Percentiles rank a stretch among this genome's conserved stretches.
Evolutionary conservation across 1,284 basidiomycete genomes (phyloP).

Genomic region (Spongiforma sp.): DNA sequence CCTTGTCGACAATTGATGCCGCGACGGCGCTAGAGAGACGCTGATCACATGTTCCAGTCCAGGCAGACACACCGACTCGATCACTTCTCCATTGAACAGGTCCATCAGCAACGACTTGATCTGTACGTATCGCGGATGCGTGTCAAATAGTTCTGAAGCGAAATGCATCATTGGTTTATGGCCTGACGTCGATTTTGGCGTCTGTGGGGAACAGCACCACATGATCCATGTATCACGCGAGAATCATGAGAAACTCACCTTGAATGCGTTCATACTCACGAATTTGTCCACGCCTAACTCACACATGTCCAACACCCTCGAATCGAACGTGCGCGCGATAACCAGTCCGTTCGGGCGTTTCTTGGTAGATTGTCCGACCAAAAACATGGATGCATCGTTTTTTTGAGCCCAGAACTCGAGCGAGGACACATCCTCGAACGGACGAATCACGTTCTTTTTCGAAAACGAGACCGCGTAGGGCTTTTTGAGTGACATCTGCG

Average conservation of each 20-base stretch:
- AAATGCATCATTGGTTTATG: slow-evolving; percentile 96
- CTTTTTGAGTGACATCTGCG: slow-evolving; percentile 89
- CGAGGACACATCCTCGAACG: slow-evolving; percentile 87
- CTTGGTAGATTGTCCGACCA: slow-evolving; percentile 93
- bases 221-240: neutral
- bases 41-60: slow-evolving; percentile 94
- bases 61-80: slow-evolving; percentile 84
- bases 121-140: slow-evolving; percentile 89
- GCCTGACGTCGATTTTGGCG: slow-evolving; percentile 89
- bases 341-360: slow-evolving; percentile 92
- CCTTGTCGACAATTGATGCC: slow-evolving; percentile 52
- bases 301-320: slow-evolving; percentile 91
- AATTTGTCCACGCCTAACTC: slow-evolving; percentile 90
- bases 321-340: slow-evolving; percentile 89
- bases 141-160: slow-evolving; percentile 91
- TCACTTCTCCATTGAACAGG: slow-evolving; percentile 88
- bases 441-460: slow-evolving; percentile 93
- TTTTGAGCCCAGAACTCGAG: slow-evolving; percentile 94
- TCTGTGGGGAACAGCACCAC: slow-evolving; percentile 50
- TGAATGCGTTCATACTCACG: slow-evolving; percentile 82
- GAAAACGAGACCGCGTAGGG: slow-evolving; percentile 92
- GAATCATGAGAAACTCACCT: slow-evolving; percentile 53
- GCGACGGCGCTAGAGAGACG: slow-evolving; percentile 76
- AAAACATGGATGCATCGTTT: slow-evolving; percentile 94
- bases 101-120: slow-evolving; percentile 93